Conservation (phyloP, 345 rosid genomes). For the Citrus medica region DNA sequence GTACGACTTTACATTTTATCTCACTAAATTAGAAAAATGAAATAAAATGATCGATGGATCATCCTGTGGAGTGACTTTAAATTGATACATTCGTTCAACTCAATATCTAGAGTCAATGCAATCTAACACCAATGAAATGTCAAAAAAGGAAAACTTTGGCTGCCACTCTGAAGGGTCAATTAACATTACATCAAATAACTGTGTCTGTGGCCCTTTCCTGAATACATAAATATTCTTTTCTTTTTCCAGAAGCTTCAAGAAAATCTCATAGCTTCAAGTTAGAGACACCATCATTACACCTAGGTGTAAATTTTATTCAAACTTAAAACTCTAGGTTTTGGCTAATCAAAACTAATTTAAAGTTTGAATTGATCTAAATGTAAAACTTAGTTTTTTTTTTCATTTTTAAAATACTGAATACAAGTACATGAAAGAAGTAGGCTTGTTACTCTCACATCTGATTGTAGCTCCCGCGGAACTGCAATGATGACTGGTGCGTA, state of each 20-base stretch:
- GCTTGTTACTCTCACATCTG: neutral
- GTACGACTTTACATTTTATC: neutral
- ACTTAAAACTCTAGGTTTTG: neutral
- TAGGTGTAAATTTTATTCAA: neutral
- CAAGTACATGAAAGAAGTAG: neutral
- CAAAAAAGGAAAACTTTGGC: slow-evolving; percentile 21
- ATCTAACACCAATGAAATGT: slow-evolving; percentile 12
- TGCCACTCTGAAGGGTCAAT: slow-evolving; percentile 24
- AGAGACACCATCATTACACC: slow-evolving; percentile 34
- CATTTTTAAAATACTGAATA: too few relatives aligned
- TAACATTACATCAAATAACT: neutral
- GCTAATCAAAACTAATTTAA: neutral
- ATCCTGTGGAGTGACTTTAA: slow-evolving; percentile 21
- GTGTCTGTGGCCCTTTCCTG: slow-evolving; percentile 6
- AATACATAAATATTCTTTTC: neutral
- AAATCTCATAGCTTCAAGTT: slow-evolving; percentile 14
- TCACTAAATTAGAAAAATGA: neutral
- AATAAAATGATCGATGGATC: neutral
- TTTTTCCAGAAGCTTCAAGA: slow-evolving; percentile 9
- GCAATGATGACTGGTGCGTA: neutral
- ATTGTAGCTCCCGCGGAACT: neutral
- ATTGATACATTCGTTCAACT: slow-evolving; percentile 13
- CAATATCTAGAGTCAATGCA: slow-evolving; percentile 47
- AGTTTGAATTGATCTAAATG: neutral
- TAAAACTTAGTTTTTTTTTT: too few relatives aligned